Evolutionary conservation across 805 yeast species (phyloP), one percentile per base, ranked within the genome.

Genomic region (Helenozyma baotianmanensis): DNA sequence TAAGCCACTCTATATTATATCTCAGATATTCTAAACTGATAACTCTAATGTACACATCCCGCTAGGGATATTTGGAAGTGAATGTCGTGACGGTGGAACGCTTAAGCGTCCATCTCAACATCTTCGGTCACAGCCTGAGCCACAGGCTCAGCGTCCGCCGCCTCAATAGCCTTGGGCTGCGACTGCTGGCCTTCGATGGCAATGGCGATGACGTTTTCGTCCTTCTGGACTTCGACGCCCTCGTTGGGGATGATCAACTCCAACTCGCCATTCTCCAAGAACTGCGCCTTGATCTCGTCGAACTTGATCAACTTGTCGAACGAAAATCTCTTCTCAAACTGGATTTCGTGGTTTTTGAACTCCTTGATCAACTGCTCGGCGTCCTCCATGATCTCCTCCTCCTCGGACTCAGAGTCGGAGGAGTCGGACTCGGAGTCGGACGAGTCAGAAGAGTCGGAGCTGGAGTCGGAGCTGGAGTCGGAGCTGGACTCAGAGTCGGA

Each of bases 371-470:
- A 53, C 18, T 50, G 39, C 40, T 54, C 46, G 10, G 68, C 62
- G 29, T 66, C 72, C 43, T 66, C 71, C 42, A 48, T 42, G 14
- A 66, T 45, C 47, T 65, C 71, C 47, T 62, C 68, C 16, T 64
- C 70, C 24, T 45, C 50, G 9, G 43, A 41, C 17, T 40, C 47
- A 18, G 39, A 29, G 11, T 29, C 33, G 4, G 32, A 31, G 10
- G 39, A 43, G 14, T 47, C 48, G 6, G 39, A 32, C 8, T 34
- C 42, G n/a, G 40, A 35, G 14, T 16, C 27, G 9, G 33, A 18
- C 10, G 38, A 27, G 9, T 35, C 50, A 5, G 40, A 43, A 9
- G 48, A 41, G 15, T 24, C 31, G 10, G 44, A 42, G 11, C 21
- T 19, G 14, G 38, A 32, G 14, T 25, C 28, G 9, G 36, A 29